These are phyloP conservation scores for Omphalotus guepiniiformis DNA, from an alignment of 768 basidiomycete species.

Conservation along the genomic window DNA sequence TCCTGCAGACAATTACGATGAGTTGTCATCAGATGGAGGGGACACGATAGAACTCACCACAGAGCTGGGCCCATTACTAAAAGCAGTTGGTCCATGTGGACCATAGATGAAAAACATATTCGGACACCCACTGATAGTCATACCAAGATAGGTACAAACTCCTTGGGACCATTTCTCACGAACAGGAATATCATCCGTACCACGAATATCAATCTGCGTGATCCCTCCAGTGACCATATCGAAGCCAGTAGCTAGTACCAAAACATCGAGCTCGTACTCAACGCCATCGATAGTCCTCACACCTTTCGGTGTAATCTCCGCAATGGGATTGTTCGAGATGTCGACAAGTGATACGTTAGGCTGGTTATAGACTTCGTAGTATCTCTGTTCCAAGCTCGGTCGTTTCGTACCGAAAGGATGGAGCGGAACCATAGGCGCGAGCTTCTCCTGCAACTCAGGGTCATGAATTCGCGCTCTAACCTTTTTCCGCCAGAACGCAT, in stretches of 20 bases:
- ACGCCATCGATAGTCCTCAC: slow-evolving; percentile 10
- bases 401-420: slow-evolving; percentile 10
- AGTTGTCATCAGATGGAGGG: not conserved
- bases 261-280: slow-evolving; percentile 13
- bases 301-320: slow-evolving; percentile 14
- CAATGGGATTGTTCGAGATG: slow-evolving; percentile 12
- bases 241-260: slow-evolving; percentile 16
- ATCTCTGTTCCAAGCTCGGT: slow-evolving; percentile 8
- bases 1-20: slow-evolving; percentile 13
- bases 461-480: slow-evolving; percentile 2
- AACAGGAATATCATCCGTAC: slow-evolving; percentile 12
- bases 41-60: slow-evolving; percentile 7
- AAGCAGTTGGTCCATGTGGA: slow-evolving; percentile 14
- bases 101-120: slow-evolving; percentile 17
- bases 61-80: slow-evolving; percentile 13
- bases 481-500: slow-evolving; percentile 9
- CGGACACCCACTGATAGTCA: slow-evolving; percentile 11
- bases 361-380: slow-evolving; percentile 11
- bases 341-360: slow-evolving; percentile 14
- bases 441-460: slow-evolving; percentile 1
- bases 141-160: slow-evolving; percentile 16
- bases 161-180: slow-evolving; percentile 14
- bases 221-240: slow-evolving; percentile 13
- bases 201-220: slow-evolving; percentile 14
- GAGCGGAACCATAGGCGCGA: slow-evolving; percentile 3